phyloP scores from a whole-genome alignment of 75 land plant genomes.

The Chamaecyparis obtusa region DNA sequence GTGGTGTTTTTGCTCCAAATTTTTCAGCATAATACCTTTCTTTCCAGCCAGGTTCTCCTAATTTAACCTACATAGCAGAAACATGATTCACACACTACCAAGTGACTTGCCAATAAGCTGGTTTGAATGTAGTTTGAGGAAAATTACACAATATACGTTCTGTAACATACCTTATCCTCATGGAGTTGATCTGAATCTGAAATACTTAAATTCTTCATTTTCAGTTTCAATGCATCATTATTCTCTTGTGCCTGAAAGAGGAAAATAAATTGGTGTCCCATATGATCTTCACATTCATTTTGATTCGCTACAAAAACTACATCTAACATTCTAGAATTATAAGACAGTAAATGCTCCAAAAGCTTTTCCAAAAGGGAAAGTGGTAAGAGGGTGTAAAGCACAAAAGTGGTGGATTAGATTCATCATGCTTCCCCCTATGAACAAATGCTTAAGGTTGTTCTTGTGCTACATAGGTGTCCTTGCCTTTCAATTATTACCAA shows the following conservation, averaged over 20 bases:
- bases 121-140: background rate
- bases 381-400: no score
- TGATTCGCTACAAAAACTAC: background rate
- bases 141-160: background rate
- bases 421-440: no score
- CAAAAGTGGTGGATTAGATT: no score
- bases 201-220: conserved; percentile 9
- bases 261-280: background rate
- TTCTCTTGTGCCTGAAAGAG: conserved; percentile 14
- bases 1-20: conserved; percentile 46
- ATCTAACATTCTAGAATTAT: background rate
- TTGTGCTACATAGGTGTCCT: no score
- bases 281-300: background rate
- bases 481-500: no score
- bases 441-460: no score
- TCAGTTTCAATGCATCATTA: background rate
- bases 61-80: conserved; percentile 51
- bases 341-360: no score
- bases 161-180: conserved; percentile 14
- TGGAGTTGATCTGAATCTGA: conserved; percentile 5
- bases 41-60: conserved; percentile 94
- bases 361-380: no score
- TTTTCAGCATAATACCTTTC: conserved; percentile 94
- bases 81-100: background rate
- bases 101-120: background rate